phyloP scores from a whole-genome alignment of 2,329 filamentous ascomycete genomes.

The Anthostomella pinea region DNA sequence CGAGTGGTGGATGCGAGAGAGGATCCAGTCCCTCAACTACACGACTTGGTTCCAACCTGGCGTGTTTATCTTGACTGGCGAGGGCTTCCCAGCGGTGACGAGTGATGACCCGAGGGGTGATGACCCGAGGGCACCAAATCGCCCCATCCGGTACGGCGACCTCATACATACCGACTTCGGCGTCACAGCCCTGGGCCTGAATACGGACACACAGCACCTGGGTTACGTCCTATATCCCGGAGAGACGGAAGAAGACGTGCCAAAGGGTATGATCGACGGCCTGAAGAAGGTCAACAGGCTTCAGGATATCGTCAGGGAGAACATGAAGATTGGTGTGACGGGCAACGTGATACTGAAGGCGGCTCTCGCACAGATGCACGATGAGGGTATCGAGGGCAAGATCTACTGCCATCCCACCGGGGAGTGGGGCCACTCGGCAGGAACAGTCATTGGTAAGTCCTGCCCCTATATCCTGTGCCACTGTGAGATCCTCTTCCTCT shows the following conservation, averaged over 20 bases:
- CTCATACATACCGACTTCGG: constrained; percentile 50
- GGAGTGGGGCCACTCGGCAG: constrained; percentile 50
- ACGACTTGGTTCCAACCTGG: constrained; percentile 51
- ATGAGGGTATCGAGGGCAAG: constrained; percentile 43
- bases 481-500: not conserved
- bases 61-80: constrained; percentile 40
- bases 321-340: constrained; percentile 43
- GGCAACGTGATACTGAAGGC: constrained; percentile 45
- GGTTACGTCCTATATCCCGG: constrained; percentile 46
- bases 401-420: constrained; percentile 50
- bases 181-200: constrained; percentile 44
- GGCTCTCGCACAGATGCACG: constrained; percentile 38
- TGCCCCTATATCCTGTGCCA: not conserved
- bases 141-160: constrained; percentile 42
- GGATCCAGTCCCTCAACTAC: constrained; percentile 47
- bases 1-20: constrained; percentile 51
- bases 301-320: constrained; percentile 44
- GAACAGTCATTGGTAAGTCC: constrained; percentile 43
- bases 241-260: constrained; percentile 40
- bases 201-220: constrained; percentile 50
- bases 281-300: constrained; percentile 44
- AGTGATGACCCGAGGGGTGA: constrained; percentile 4
- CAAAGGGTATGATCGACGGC: constrained; percentile 39
- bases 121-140: constrained; percentile 16
- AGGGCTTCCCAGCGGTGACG: constrained; percentile 17